Evolutionary conservation across 2,329 filamentous ascomycete species (phyloP), one percentile per base, ranked within the genome.

Genomic region (Pseudogymnoascus sp.): DNA sequence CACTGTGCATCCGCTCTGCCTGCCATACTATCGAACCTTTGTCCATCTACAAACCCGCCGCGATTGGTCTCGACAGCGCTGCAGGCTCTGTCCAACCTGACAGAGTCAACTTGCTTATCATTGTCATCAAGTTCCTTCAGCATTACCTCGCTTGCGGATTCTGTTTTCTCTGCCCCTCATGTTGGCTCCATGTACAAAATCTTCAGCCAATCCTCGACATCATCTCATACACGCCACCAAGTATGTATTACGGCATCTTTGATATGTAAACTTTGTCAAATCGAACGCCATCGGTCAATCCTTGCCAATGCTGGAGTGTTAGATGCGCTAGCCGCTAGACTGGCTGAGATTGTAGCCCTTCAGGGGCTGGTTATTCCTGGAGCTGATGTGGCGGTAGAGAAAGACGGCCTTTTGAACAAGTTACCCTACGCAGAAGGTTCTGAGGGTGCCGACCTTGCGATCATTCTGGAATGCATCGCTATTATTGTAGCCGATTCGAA

Each of bases 401-500:
- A 78, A 31, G 81, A 87, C 62, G 82, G 82, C 6, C 71, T 87
- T 35, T 74, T 79, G 61, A 81, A 83, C 6, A 78, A 80, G 19
- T 81, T 91, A 56, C 89, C 89, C 2, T 22, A 22, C 28, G 76
- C 81, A 3, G 79, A 88, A 24, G 84, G 89, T 6, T 82, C 84
- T 2, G 77, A 80, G 12, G 79, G 78, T 14, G 79, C 84, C 26
- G 84, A 83, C 65, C 76, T 96, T 40, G 82, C 86, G 1, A 85
- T 86, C 8, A 83, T 96, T 16, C 77, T 98, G 6, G 88, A 91
- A 66, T 90, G 93, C 0, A 84, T 96, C 60, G 83, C 87, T 19
- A 83, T 87, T 53, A 89, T 97, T 59, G 84, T 96, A 60, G 84
- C 87, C 65, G 85, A 90, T 69, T 97, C 93, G 0, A 88, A 87